Evolutionary conservation across 2,329 filamentous ascomycete species (phyloP).

Genomic region (Aspergillus unguis): DNA sequence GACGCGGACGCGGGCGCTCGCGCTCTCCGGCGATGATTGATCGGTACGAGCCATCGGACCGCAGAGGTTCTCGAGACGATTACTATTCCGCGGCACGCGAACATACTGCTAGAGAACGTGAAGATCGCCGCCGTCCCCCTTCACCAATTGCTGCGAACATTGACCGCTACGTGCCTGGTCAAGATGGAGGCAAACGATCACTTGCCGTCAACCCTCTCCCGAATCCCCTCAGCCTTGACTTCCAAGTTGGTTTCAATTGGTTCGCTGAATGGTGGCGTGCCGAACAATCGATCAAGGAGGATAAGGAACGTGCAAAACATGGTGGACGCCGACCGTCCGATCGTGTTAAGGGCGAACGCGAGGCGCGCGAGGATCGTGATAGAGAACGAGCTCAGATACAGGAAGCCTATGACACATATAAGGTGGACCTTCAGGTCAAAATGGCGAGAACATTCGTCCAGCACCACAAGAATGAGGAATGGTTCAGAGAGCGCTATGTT

Average conservation of each 20-base stretch:
- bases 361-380: slow-evolving; percentile 60
- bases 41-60: slow-evolving; percentile 59
- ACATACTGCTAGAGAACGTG: slow-evolving; percentile 50
- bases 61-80: slow-evolving; percentile 54
- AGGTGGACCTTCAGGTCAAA: slow-evolving; percentile 61
- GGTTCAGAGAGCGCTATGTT: slow-evolving; percentile 95
- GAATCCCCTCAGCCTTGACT: slow-evolving; percentile 61
- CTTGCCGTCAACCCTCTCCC: slow-evolving; percentile 56
- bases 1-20: slow-evolving; percentile 51
- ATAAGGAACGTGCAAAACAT: slow-evolving; percentile 59
- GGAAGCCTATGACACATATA: slow-evolving; percentile 63
- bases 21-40: slow-evolving; percentile 62
- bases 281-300: slow-evolving; percentile 62
- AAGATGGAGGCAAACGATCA: slow-evolving; percentile 53
- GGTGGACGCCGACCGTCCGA: slow-evolving; percentile 55
- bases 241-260: slow-evolving; percentile 65
- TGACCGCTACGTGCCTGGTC: slow-evolving; percentile 63
- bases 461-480: slow-evolving; percentile 92
- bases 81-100: slow-evolving; percentile 49
- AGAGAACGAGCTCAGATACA: slow-evolving; percentile 63
- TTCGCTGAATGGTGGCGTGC: slow-evolving; percentile 67
- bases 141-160: slow-evolving; percentile 58
- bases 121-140: slow-evolving; percentile 56
- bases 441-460: slow-evolving; percentile 89
- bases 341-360: slow-evolving; percentile 59